Evolutionary conservation across 2,329 filamentous ascomycete genomes (phyloP).

Genomic region (Cladorrhinum sp.): DNA sequence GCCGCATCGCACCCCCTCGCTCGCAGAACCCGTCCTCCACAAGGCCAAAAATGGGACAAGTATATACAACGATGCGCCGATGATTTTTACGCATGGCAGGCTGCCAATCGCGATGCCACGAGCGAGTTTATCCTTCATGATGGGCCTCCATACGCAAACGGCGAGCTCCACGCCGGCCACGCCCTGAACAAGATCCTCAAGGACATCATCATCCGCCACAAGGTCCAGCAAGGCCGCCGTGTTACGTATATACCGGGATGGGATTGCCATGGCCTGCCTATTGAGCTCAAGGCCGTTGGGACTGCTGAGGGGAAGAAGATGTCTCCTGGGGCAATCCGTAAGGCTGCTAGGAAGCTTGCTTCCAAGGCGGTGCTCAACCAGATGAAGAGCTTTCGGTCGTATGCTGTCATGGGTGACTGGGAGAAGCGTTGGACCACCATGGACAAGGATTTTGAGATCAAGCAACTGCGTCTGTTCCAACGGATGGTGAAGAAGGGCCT

Average conservation of each 20-base stretch:
- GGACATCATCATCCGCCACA: slow-evolving; percentile 81
- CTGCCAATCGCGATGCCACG: slow-evolving; percentile 48
- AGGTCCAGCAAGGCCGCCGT: slow-evolving; percentile 72
- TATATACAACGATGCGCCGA: slow-evolving; percentile 79
- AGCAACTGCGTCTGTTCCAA: slow-evolving; percentile 72
- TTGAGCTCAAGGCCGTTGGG: slow-evolving; percentile 91
- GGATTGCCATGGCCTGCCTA: slow-evolving; percentile 97
- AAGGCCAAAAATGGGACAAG: slow-evolving; percentile 46
- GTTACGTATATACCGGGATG: slow-evolving; percentile 87
- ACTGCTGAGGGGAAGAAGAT: slow-evolving; percentile 42
- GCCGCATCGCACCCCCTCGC: neutral
- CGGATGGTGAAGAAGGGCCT: slow-evolving; percentile 70
- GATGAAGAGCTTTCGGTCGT: slow-evolving; percentile 69
- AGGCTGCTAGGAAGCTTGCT: slow-evolving; percentile 64
- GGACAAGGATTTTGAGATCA: slow-evolving; percentile 70
- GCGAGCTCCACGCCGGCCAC: slow-evolving; percentile 85
- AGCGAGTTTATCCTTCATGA: slow-evolving; percentile 81
- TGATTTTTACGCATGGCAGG: slow-evolving; percentile 88
- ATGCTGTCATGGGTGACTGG: slow-evolving; percentile 81
- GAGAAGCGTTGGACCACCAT: slow-evolving; percentile 73
- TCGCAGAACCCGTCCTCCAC: slow-evolving; percentile 48
- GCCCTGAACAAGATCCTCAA: slow-evolving; percentile 96
- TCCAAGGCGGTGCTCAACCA: slow-evolving; percentile 67
- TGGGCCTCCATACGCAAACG: slow-evolving; percentile 96
- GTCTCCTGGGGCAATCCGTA: slow-evolving; percentile 58